Base-by-base conservation (phyloP, 148 eudicot genomes). In the Cornus suecica region DNA sequence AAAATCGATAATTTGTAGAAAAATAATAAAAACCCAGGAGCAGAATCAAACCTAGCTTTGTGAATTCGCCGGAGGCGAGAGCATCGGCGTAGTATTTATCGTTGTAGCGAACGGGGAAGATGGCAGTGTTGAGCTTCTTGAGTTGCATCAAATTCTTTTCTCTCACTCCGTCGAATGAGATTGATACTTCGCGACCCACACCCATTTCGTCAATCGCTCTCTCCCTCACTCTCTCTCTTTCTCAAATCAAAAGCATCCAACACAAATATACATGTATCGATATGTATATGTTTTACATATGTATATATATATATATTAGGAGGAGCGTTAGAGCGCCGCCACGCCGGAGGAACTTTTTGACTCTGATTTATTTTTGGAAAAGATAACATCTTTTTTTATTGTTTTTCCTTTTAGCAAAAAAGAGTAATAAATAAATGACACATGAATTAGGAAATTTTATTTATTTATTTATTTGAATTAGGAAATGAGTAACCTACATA, bases 51-150 rank as follows among this genome's bases (percentile, higher is more conserved):
- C 98, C 98, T 75, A 94, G 84, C 77, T 90, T 92, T 84, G 98
- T 84, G 80, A 94, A 94, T 13, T 94, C 92, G 56, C 79, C 89
- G 24, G 97, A 86, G 63, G 97, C 88, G 65, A 94, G 92, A 27
- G 92, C 91, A 83, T 94, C 97, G 41, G 85, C 75, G 67, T 94
- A 94, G 76, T 92, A 94, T 69, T 92, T 94, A 34, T 92, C 91
- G 51, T 92, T 94, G 82, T 94, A 92, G 20, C 96, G 94, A 72
- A 94, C 92, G n/a, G 97, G 98, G 66, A 94, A 94, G 23, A 94
- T 92, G n/a, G 82, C 88, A 20, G 88, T 84, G 76, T 94, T 94
- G 74, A 92, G 94, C 80, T 92, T 94, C 77, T 92, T 92, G 26
- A 92, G 82, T 70, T 94, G 97, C 96, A 89, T 89, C 76, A 94